Percentiles rank a stretch among this genome's conserved stretches.
phyloP scores from a whole-genome alignment of 441 rosid genomes.

The Gossypium aridum region DNA sequence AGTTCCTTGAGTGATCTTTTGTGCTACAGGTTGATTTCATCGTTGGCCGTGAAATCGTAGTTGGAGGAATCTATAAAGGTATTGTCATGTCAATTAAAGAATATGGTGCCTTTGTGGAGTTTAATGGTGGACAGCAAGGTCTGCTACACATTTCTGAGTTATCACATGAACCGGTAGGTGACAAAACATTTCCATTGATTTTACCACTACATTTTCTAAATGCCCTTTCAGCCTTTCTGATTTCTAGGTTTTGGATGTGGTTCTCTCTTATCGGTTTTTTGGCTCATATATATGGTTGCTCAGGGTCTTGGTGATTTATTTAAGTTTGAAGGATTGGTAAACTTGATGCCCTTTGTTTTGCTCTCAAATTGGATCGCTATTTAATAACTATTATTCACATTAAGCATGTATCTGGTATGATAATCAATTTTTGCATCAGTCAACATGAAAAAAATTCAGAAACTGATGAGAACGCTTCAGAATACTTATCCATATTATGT shows the following conservation, averaged over 20 bases:
- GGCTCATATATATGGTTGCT: background rate
- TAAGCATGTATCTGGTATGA: background rate
- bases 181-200: background rate
- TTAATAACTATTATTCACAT: background rate
- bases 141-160: slow-evolving; percentile 89
- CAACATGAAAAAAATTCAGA: background rate
- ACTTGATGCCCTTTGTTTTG: background rate
- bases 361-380: background rate
- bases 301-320: background rate
- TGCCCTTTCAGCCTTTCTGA: background rate
- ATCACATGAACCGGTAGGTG: slow-evolving; percentile 80
- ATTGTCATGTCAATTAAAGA: slow-evolving; percentile 84
- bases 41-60: slow-evolving; percentile 82
- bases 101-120: slow-evolving; percentile 97
- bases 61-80: slow-evolving; percentile 88
- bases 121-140: slow-evolving; percentile 95
- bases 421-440: background rate
- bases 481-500: background rate
- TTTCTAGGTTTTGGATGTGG: background rate
- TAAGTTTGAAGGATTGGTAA: background rate
- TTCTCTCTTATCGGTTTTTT: background rate
- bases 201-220: background rate
- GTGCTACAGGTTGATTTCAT: slow-evolving; percentile 63
- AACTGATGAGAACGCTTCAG: background rate
- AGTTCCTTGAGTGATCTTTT: slow-evolving; percentile 6